Percentiles rank a stretch among this genome's conserved stretches.
phyloP scores from a whole-genome alignment of 306 rosid genomes.

The Acmispon strigosus region DNA sequence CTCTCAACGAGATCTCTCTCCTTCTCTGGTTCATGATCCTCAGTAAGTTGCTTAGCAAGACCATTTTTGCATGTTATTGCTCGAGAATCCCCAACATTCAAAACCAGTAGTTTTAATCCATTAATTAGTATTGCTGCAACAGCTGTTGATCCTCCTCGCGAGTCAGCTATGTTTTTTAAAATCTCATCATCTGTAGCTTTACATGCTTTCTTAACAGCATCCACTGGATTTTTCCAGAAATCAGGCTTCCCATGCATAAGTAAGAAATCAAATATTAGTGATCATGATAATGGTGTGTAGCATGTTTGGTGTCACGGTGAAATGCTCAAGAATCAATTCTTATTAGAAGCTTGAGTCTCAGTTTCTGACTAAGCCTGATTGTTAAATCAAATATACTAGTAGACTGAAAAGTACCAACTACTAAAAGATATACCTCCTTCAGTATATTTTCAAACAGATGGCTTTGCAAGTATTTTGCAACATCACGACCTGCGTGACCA shows the following conservation, averaged over 20 bases:
- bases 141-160: slow-evolving; percentile 57
- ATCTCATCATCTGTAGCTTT: slow-evolving; percentile 42
- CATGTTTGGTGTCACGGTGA: no score
- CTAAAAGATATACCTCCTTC: slow-evolving; percentile 22
- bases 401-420: neutral
- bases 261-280: slow-evolving; percentile 10
- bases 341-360: no score
- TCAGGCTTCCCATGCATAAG: slow-evolving; percentile 36
- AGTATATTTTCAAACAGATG: slow-evolving; percentile 52
- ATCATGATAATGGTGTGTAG: neutral
- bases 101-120: slow-evolving; percentile 37
- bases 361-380: no score
- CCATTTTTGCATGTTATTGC: slow-evolving; percentile 47
- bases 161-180: slow-evolving; percentile 31
- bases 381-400: no score
- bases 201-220: slow-evolving; percentile 47
- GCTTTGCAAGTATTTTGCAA: slow-evolving; percentile 49
- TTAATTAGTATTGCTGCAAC: slow-evolving; percentile 53
- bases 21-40: slow-evolving; percentile 50
- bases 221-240: slow-evolving; percentile 51
- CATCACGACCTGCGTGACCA: slow-evolving; percentile 52
- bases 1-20: slow-evolving; percentile 50
- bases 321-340: no score
- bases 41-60: slow-evolving; percentile 36
- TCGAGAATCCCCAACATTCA: slow-evolving; percentile 55